These are phyloP conservation scores for Hypoxylon sp. DNA, from an alignment of 2,329 filamentous ascomycete species.

Conservation along the genomic window DNA sequence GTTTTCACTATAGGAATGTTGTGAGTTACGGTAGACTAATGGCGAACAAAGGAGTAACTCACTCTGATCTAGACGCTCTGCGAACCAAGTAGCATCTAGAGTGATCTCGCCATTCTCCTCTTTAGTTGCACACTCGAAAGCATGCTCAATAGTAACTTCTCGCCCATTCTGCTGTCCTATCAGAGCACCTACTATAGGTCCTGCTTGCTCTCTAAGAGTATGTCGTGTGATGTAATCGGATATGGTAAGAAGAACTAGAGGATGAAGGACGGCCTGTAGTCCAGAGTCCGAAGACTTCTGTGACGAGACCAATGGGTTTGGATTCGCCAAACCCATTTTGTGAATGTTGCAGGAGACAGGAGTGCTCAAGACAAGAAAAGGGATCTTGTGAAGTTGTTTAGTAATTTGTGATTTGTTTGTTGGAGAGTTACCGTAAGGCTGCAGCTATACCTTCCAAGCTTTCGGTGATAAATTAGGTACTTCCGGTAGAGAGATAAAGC, in stretches of 20 bases:
- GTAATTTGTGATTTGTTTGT: constrained; percentile 28
- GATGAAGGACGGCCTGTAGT: constrained; percentile 88
- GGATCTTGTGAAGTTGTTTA: constrained; percentile 22
- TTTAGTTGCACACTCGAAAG: constrained; percentile 82
- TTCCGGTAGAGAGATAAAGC: background rate
- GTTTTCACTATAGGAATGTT: constrained; percentile 76
- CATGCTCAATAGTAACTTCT: constrained; percentile 91
- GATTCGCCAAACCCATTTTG: constrained; percentile 64
- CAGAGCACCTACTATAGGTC: constrained; percentile 88
- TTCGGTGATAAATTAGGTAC: background rate
- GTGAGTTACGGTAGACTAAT: constrained; percentile 30
- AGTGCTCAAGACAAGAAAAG: constrained; percentile 4
- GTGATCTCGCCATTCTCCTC: constrained; percentile 70
- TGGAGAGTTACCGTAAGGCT: constrained; percentile 24
- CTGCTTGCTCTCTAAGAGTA: constrained; percentile 80
- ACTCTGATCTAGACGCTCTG: constrained; percentile 87
- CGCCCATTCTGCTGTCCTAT: constrained; percentile 92
- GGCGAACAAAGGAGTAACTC: constrained; percentile 55
- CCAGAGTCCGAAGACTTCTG: constrained; percentile 80
- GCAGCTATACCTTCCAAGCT: constrained; percentile 26
- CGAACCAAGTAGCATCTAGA: constrained; percentile 81
- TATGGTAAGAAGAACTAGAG: constrained; percentile 94
- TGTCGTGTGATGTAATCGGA: constrained; percentile 97
- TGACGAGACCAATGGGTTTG: constrained; percentile 74
- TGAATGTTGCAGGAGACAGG: constrained; percentile 3